These are phyloP conservation scores for Scheffersomyces quercinus DNA, from an alignment of 1,139 yeast genomes.

Conservation along the genomic window DNA sequence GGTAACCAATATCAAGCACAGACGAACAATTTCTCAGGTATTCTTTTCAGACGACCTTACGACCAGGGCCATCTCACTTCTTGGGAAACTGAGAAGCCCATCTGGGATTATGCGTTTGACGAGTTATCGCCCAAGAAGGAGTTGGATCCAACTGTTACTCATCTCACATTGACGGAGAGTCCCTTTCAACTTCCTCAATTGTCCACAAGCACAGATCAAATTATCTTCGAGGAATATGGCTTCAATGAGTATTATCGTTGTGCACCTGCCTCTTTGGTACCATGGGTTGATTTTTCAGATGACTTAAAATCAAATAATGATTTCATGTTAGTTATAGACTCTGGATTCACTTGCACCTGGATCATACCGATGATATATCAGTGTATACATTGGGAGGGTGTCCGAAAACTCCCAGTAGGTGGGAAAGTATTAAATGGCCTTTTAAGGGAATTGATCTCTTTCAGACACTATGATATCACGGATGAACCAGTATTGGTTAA, in stretches of 20 bases:
- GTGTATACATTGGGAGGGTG: conserved; percentile 74
- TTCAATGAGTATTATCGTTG: conserved; percentile 66
- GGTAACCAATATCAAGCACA: conserved; percentile 66
- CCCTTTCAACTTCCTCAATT: conserved; percentile 83
- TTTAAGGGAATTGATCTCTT: conserved; percentile 80
- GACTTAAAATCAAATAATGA: conserved; percentile 39
- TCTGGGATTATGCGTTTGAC: conserved; percentile 79
- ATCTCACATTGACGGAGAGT: conserved; percentile 68
- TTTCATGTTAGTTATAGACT: conserved; percentile 78
- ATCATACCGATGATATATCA: conserved; percentile 83
- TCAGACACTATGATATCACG: conserved; percentile 89
- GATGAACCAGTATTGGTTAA: conserved; percentile 87
- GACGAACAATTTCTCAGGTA: conserved; percentile 74
- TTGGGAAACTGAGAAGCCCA: conserved; percentile 90
- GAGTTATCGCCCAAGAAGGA: conserved; percentile 32
- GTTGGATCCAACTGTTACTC: conserved; percentile 47
- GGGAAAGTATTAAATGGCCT: conserved; percentile 85
- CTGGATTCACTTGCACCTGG: conserved; percentile 89
- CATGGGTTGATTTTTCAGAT: conserved; percentile 52
- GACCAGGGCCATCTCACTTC: conserved; percentile 87
- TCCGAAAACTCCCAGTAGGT: conserved; percentile 75
- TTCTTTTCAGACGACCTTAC: conserved; percentile 75
- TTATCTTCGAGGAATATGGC: conserved; percentile 91
- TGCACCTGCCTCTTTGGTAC: conserved; percentile 65
- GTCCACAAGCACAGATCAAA: conserved; percentile 85